Evolutionary conservation across 768 basidiomycete species (phyloP).

Genomic region (Leccinum subgranulosum): DNA sequence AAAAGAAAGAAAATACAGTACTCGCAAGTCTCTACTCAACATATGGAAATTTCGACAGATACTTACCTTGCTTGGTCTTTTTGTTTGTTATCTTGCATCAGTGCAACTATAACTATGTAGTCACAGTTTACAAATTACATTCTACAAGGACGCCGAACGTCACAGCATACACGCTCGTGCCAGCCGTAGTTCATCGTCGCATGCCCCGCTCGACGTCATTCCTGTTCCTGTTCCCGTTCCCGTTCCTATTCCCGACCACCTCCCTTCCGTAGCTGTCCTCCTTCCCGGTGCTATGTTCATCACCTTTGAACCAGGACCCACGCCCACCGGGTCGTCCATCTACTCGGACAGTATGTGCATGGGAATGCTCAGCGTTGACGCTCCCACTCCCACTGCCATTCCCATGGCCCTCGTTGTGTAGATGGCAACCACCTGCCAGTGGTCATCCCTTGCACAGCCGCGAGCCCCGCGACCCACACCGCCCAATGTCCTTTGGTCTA

Average conservation of each 20-base stretch:
- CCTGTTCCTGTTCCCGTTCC: conserved; percentile 20
- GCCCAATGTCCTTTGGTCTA: not conserved
- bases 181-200: not conserved
- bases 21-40: not conserved
- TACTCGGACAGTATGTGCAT: too few relatives aligned
- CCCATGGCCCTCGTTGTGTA: too few relatives aligned
- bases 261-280: too few relatives aligned
- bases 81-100: too few relatives aligned
- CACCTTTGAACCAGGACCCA: conserved; percentile 5
- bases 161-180: not conserved
- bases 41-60: too few relatives aligned
- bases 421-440: not conserved
- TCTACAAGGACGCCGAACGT: conserved; percentile 13
- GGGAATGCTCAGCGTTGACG: too few relatives aligned
- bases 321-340: conserved; percentile 9
- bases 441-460: conserved; percentile 22
- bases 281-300: not conserved
- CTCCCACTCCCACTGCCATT: too few relatives aligned
- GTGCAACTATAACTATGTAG: too few relatives aligned
- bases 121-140: too few relatives aligned
- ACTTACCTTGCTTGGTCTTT: too few relatives aligned
- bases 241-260: too few relatives aligned
- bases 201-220: not conserved
- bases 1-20: not conserved
- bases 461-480: not conserved